Percentiles rank a stretch among this genome's conserved stretches.
Conservation (phyloP, 148 eudicot genomes). For the Agrostemma githago region DNA sequence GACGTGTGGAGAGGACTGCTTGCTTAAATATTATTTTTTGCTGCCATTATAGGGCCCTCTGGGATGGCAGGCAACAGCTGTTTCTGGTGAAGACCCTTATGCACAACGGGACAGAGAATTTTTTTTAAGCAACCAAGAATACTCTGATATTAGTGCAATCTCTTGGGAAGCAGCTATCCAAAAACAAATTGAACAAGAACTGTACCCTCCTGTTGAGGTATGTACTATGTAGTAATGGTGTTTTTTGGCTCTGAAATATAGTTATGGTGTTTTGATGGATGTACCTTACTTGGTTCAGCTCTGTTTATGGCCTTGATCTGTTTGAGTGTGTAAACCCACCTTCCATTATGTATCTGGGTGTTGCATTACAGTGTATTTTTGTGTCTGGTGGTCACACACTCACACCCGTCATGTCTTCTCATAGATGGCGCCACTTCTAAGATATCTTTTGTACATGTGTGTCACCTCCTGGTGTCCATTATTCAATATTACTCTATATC, state of each 20-base stretch:
- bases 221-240: conserved; percentile 9
- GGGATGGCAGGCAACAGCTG: conserved; percentile 83
- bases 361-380: no score
- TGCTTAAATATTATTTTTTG: conserved; percentile 10
- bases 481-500: no score
- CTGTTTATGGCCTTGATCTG: conserved; percentile 1
- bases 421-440: no score
- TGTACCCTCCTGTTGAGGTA: conserved; percentile 73
- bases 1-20: conserved; percentile 5
- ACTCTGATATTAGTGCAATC: conserved; percentile 63
- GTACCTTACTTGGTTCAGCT: conserved; percentile 3
- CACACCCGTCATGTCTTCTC: no score
- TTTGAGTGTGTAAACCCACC: no score
- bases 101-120: conserved; percentile 48
- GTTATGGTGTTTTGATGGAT: conserved; percentile 3
- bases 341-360: no score
- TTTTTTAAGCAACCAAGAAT: conserved; percentile 46
- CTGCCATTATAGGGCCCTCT: conserved; percentile 69
- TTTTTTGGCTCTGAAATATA: background rate
- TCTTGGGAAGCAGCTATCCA: conserved; percentile 97
- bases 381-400: no score
- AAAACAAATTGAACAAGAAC: conserved; percentile 84
- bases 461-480: no score
- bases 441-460: no score
- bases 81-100: conserved; percentile 55